Evolutionary conservation across 2,329 filamentous ascomycete genomes (phyloP).

Genomic region (Neocucurbitaria cava): DNA sequence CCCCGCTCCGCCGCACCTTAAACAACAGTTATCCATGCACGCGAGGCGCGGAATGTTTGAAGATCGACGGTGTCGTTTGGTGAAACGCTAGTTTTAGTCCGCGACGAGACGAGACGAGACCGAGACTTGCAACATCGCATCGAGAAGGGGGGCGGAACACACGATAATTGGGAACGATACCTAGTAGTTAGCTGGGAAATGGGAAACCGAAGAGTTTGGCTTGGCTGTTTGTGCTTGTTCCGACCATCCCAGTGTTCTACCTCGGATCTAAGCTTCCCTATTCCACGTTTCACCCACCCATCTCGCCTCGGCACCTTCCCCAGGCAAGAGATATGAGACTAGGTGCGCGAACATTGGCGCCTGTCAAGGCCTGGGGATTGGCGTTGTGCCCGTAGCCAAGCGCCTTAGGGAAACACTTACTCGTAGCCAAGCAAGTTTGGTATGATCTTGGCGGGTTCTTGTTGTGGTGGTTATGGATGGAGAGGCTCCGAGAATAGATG

Average conservation of each 20-base stretch:
- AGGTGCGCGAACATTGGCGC: conserved; percentile 16
- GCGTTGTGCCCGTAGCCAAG: conserved; percentile 21
- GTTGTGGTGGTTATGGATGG: neutral
- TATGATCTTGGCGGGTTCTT: conserved; percentile 9
- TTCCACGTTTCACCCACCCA: conserved; percentile 17
- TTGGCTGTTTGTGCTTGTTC: conserved; percentile 37
- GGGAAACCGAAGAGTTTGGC: conserved; percentile 5
- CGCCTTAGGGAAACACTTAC: conserved; percentile 21
- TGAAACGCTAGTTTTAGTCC: conserved; percentile 37
- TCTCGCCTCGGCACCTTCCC: conserved; percentile 31
- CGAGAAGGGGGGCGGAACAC: neutral
- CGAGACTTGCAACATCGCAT: too few relatives aligned
- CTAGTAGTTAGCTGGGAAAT: too few relatives aligned
- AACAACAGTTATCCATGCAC: neutral
- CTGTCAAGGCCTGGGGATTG: conserved; percentile 12
- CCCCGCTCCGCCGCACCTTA: neutral
- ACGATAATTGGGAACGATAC: too few relatives aligned
- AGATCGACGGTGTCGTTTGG: conserved; percentile 26
- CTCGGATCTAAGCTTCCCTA: conserved; percentile 2
- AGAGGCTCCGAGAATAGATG: conserved; percentile 2
- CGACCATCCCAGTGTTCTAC: too few relatives aligned
- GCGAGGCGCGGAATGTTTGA: conserved; percentile 23
- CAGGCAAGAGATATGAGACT: conserved; percentile 27
- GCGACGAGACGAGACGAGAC: conserved; percentile 23
- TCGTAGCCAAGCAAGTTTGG: conserved; percentile 33